These are phyloP conservation scores for Erythrophleum ivorense DNA, from an alignment of 331 rosid species.

Conservation along the genomic window DNA sequence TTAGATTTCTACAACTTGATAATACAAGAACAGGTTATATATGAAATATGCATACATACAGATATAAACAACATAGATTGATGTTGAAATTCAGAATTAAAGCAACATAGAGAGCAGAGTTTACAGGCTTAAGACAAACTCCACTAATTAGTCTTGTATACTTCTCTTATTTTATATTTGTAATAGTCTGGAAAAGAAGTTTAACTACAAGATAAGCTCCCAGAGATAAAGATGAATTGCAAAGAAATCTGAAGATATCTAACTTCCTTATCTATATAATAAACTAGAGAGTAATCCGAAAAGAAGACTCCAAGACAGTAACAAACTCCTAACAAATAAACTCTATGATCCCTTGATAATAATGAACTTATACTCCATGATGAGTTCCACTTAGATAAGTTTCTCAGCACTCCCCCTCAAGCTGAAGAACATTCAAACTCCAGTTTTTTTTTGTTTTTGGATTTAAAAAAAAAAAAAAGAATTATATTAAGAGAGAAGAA, in stretches of 20 bases:
- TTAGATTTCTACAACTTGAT: slow-evolving; percentile 5
- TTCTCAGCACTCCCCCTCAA: too few species aligned
- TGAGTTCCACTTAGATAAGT: too few species aligned
- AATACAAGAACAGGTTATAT: background rate
- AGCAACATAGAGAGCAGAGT: background rate
- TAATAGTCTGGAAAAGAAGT: background rate
- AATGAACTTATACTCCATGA: too few species aligned
- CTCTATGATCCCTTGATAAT: too few species aligned
- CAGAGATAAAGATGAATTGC: background rate
- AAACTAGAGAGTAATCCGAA: background rate
- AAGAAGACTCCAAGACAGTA: background rate
- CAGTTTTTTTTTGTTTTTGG: too few species aligned
- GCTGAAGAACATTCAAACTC: too few species aligned
- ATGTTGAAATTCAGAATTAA: background rate
- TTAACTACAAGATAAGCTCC: background rate
- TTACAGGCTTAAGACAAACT: background rate
- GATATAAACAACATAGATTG: background rate
- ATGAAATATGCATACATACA: slow-evolving; percentile 10
- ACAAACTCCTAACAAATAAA: background rate
- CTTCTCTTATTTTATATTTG: background rate
- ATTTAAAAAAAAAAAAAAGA: too few species aligned
- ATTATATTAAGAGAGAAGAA: too few species aligned
- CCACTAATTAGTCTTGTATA: background rate
- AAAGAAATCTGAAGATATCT: background rate
- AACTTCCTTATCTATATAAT: background rate